These are phyloP conservation scores for Jasminum sambac DNA, from an alignment of 257 asterid species.

Conservation along the genomic window DNA sequence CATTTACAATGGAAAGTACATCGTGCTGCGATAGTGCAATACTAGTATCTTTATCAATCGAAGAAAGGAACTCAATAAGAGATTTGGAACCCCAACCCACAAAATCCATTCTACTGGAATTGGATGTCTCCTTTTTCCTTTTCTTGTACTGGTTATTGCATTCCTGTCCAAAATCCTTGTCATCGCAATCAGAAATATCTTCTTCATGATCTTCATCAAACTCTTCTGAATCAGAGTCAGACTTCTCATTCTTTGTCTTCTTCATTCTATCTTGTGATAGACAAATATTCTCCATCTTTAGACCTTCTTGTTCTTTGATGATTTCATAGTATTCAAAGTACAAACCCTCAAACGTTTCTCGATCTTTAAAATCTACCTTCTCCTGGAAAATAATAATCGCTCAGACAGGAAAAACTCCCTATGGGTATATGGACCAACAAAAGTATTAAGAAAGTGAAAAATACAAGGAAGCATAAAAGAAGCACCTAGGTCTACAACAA, in stretches of 20 bases:
- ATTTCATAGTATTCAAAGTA: slow-evolving; percentile 69
- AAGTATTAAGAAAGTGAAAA: not conserved
- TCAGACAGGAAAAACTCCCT: slow-evolving; percentile 13
- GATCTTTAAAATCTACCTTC: slow-evolving; percentile 60
- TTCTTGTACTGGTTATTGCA: slow-evolving; percentile 27
- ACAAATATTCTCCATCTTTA: slow-evolving; percentile 38
- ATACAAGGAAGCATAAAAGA: slow-evolving; percentile 12
- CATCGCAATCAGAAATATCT: slow-evolving; percentile 45
- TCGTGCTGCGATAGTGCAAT: slow-evolving; percentile 49
- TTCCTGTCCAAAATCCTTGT: slow-evolving; percentile 25
- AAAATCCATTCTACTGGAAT: slow-evolving; percentile 47
- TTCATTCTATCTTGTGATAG: slow-evolving; percentile 42
- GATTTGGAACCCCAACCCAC: slow-evolving; percentile 77
- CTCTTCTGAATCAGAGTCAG: slow-evolving; percentile 43
- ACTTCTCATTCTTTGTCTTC: slow-evolving; percentile 21
- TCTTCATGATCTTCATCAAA: slow-evolving; percentile 41
- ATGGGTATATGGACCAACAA: not conserved
- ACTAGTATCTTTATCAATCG: slow-evolving; percentile 55
- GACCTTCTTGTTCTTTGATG: slow-evolving; percentile 44
- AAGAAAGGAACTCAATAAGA: slow-evolving; percentile 62
- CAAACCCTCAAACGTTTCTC: slow-evolving; percentile 71
- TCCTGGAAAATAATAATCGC: slow-evolving; percentile 50
- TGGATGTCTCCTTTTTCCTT: slow-evolving; percentile 35
- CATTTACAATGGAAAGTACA: slow-evolving; percentile 49
- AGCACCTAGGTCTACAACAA: not conserved